A percentile compares a stretch with the other conserved stretches of the same genome.
Evolutionary conservation across 305 asterid species (phyloP).

Genomic region (Rubia balearica): DNA sequence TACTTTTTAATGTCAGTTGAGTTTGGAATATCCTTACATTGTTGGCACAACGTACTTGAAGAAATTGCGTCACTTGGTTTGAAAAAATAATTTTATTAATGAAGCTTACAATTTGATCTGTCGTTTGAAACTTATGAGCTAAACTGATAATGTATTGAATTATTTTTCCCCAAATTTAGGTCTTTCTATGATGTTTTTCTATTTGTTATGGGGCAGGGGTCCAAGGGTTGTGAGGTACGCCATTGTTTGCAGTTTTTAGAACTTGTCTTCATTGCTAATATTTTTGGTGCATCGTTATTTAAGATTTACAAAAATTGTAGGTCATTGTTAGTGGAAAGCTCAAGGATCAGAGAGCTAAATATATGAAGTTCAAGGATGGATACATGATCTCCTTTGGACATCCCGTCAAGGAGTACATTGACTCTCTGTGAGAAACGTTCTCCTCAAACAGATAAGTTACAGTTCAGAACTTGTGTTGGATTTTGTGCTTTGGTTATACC

Average conservation of each 20-base stretch:
- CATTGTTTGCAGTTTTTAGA: too few relatives aligned
- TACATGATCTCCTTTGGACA: conserved; percentile 33
- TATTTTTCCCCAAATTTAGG: conserved; percentile 3
- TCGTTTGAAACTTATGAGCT: neutral
- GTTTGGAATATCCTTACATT: conserved; percentile 17
- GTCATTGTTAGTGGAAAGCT: conserved; percentile 31
- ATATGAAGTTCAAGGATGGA: conserved; percentile 31
- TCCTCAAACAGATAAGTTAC: conserved; percentile 25
- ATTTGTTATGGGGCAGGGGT: conserved; percentile 31
- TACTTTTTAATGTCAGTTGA: conserved; percentile 10
- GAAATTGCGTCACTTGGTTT: neutral
- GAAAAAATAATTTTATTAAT: neutral
- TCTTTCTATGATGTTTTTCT: conserved; percentile 31
- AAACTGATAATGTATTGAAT: too few relatives aligned
- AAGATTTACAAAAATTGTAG: conserved; percentile 1
- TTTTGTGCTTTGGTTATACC: too few relatives aligned
- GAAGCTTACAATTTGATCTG: neutral
- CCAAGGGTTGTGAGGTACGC: conserved; percentile 30
- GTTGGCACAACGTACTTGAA: neutral
- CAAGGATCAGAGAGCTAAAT: conserved; percentile 28
- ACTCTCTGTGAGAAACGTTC: conserved; percentile 26
- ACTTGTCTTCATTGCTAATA: neutral
- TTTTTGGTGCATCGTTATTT: neutral
- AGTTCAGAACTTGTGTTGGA: too few relatives aligned
- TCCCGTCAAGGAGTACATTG: conserved; percentile 29